Evolutionary conservation across 768 basidiomycete species (phyloP), one percentile per base, ranked within the genome.

Genomic region (Pleurotus djamor): DNA sequence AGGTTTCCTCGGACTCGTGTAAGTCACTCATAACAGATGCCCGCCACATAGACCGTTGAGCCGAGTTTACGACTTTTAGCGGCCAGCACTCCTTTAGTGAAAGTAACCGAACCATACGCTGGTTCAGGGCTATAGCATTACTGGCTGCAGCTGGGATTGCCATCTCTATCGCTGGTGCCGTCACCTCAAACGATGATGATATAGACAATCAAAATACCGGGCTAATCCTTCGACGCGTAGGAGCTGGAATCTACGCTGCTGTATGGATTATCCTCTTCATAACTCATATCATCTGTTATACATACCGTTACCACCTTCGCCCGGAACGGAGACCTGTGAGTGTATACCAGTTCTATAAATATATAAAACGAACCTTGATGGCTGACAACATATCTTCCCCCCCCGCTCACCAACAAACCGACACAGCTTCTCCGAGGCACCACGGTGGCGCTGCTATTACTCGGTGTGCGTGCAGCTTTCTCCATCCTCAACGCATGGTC

Each of bases 401-500:
- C 35, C 35, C 52, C 48, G 51, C 21, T 33, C 58, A 7, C 38
- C 32, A 54, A 56, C 57, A 37, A 58, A 14, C 35, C 33, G 58
- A 61, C 45, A 44, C 48, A 89, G 88, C 75, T 91, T 12, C 77
- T 90, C 43, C 62, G 65, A 33, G 86, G 84, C 32, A 71, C 88
- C 48, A 74, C 83, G 17, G 32, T 72, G 49, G 85, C 83, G 7
- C 72, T 89, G 12, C 86, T 86, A 4, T 83, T 88, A 70, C 74
- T 90, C 35, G 82, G 80, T 14, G 79, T 83, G 36, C 79, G 81
- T 57, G 76, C 80, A 59, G 73, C 76, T n/a, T 89, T 89, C 65
- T 76, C 79, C 47, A 70, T 89, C 37, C 76, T 89, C 44, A 76
- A 81, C 32, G 80, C 80, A 5, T 89, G 81, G 74, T 85, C 86